A percentile compares a stretch with the other conserved stretches of the same genome.
phyloP scores from a whole-genome alignment of 371 early-diverging fungal genomes.

The Phascolomyces articulosus region DNA sequence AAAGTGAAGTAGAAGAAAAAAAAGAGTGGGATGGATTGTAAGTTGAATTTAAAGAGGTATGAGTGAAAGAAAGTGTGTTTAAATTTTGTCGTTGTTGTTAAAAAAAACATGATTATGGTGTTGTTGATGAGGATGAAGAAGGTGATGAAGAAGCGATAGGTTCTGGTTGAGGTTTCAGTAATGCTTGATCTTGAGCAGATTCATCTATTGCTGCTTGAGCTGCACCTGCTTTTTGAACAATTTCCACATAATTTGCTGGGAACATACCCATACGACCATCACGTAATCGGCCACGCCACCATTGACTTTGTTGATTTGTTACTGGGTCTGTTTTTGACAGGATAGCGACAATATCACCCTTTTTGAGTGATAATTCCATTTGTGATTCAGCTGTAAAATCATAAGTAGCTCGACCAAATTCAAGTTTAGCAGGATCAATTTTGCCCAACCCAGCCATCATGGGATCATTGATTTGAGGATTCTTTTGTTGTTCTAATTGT shows the following conservation, averaged over 20 bases:
- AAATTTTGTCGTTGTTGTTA: too few species aligned
- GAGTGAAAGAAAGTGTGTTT: too few species aligned
- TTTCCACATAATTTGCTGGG: constrained; percentile 86
- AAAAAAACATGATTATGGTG: not conserved
- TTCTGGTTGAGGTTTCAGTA: not conserved
- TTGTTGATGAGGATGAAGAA: not conserved
- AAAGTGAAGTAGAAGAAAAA: not conserved
- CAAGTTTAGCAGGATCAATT: constrained; percentile 47
- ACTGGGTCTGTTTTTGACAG: constrained; percentile 76
- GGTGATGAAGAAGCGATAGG: not conserved
- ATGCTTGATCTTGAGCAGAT: not conserved
- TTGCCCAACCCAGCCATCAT: constrained; percentile 7
- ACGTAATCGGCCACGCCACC: constrained; percentile 92
- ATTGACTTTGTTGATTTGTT: constrained; percentile 75
- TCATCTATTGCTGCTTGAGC: not conserved
- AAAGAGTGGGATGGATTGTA: not conserved
- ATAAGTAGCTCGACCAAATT: constrained; percentile 87
- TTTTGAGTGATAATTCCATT: constrained; percentile 79
- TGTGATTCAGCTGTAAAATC: constrained; percentile 81
- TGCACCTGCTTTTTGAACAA: constrained; percentile 16
- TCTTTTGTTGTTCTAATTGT: constrained; percentile 22
- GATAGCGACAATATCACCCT: constrained; percentile 89
- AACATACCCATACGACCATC: constrained; percentile 88
- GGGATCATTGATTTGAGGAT: not conserved
- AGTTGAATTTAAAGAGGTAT: too few species aligned